phyloP scores from a whole-genome alignment of 2,329 filamentous ascomycete genomes.

The Penicillium italicum region DNA sequence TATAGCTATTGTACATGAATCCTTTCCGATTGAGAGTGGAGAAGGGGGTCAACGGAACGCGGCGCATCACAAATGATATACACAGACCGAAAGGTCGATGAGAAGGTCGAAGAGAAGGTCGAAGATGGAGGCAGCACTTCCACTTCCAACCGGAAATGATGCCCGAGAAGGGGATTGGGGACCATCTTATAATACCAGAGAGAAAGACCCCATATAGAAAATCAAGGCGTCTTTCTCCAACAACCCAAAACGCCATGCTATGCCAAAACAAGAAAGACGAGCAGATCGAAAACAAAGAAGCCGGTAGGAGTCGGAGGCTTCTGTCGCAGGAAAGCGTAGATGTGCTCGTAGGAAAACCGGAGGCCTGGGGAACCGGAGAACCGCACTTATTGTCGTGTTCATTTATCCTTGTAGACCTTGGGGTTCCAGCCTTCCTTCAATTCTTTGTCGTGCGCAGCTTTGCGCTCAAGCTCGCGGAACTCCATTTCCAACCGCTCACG shows the following conservation, averaged over 20 bases:
- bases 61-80: conserved; percentile 20
- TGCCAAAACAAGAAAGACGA: conserved; percentile 32
- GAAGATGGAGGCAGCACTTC: background rate
- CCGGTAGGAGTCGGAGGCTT: conserved; percentile 1
- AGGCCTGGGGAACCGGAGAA: background rate
- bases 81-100: conserved; percentile 17
- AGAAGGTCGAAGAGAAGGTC: conserved; percentile 2
- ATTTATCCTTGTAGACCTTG: conserved; percentile 88
- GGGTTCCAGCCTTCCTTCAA: conserved; percentile 85
- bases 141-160: background rate
- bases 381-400: conserved; percentile 9
- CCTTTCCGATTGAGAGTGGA: conserved; percentile 24
- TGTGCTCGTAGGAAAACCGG: background rate
- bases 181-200: conserved; percentile 6
- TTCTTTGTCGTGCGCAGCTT: conserved; percentile 71
- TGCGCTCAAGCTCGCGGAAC: conserved; percentile 67
- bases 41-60: conserved; percentile 16
- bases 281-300: conserved; percentile 7
- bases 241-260: conserved; percentile 43
- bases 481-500: conserved; percentile 90
- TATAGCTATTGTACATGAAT: conserved; percentile 27
- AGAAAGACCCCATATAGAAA: conserved; percentile 16
- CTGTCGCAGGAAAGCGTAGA: background rate
- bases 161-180: background rate
- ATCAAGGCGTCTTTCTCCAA: conserved; percentile 23